These are phyloP conservation scores for Fusarium neocosmosporiellum DNA, from an alignment of 2,329 filamentous ascomycete genomes.

Conservation along the genomic window DNA sequence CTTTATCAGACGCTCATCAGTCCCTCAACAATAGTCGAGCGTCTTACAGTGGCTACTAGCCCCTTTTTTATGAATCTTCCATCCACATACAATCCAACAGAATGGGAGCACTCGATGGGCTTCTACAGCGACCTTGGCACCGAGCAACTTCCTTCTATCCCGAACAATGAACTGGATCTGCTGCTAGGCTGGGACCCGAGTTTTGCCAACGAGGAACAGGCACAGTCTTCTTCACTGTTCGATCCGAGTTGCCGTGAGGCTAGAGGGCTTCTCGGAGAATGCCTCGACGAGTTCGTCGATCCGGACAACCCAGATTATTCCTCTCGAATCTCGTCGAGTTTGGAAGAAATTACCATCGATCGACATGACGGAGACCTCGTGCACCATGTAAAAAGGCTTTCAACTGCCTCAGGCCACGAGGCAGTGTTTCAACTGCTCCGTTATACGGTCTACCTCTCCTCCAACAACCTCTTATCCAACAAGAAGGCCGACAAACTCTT, in stretches of 20 bases:
- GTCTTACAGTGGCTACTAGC: background rate
- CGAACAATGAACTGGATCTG: background rate
- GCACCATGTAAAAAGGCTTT: background rate
- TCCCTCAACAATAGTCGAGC: background rate
- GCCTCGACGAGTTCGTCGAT: background rate
- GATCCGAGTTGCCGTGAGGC: background rate
- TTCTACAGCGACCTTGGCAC: background rate
- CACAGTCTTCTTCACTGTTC: background rate
- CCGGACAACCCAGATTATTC: background rate
- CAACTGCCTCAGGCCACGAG: background rate
- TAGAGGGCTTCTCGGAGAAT: background rate
- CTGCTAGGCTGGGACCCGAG: background rate
- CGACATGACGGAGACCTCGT: background rate
- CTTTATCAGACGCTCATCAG: background rate
- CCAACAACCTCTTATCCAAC: background rate
- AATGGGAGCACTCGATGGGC: background rate
- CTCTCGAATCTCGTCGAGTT: background rate
- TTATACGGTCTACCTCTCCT: background rate
- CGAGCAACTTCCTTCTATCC: background rate
- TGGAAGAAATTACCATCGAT: background rate
- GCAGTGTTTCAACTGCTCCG: background rate
- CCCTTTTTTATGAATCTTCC: background rate
- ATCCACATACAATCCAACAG: background rate
- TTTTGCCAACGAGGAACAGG: background rate
- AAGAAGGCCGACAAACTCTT: background rate